phyloP scores from a whole-genome alignment of 148 eudicot species.

The Vaccinium macrocarpon region DNA sequence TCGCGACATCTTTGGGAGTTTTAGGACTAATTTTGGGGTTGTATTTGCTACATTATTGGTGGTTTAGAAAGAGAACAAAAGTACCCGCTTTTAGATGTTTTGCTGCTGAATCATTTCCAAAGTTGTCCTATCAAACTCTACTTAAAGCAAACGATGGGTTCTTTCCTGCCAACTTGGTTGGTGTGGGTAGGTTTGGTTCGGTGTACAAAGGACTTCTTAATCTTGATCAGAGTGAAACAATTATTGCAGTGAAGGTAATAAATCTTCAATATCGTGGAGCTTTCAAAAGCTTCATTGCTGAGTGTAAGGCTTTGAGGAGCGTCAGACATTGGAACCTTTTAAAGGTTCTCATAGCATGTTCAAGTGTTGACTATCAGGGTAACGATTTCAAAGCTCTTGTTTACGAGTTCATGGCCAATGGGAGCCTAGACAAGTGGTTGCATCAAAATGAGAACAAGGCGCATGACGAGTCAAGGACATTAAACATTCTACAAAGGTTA shows the following conservation, averaged over 20 bases:
- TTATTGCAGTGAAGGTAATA: constrained; percentile 8
- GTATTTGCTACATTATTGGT: not conserved
- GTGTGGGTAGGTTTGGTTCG: not conserved
- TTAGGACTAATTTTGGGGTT: not conserved
- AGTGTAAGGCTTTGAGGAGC: too few relatives aligned
- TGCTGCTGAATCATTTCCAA: not conserved
- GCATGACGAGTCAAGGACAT: not conserved
- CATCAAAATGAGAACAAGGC: too few relatives aligned
- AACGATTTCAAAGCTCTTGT: too few relatives aligned
- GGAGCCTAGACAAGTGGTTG: too few relatives aligned
- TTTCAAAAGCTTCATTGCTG: too few relatives aligned
- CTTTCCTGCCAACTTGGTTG: too few relatives aligned
- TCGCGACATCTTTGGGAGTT: not conserved
- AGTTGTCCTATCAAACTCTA: constrained; percentile 8
- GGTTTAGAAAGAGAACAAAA: not conserved
- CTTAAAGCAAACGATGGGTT: not conserved
- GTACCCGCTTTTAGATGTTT: not conserved
- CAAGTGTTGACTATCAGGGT: too few relatives aligned
- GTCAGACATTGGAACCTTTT: too few relatives aligned
- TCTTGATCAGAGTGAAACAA: not conserved
- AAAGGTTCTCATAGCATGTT: too few relatives aligned
- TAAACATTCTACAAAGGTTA: too few relatives aligned
- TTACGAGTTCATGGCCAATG: too few relatives aligned
- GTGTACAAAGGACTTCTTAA: not conserved
- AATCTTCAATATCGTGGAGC: too few relatives aligned